Evolutionary conservation across 225 moss, liverwort and hornwort species (phyloP), one percentile per base, ranked within the genome.

Genomic region (Polytrichum formosum): DNA sequence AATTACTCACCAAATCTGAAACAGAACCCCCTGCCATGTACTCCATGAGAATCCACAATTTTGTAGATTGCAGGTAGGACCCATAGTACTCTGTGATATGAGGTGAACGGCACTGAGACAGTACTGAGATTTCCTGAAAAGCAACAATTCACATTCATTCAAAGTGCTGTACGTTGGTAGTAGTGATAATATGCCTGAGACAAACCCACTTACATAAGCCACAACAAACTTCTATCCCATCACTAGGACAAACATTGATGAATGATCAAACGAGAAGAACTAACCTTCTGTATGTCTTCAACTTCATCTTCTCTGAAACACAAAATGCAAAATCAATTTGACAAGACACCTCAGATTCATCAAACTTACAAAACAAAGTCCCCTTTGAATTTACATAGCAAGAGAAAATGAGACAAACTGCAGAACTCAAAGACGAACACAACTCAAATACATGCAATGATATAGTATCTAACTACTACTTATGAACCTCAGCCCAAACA

Each of bases 1-100:
- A 16, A 13, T 46, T 28, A 69, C 83, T 82, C 74, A 96, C 95
- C 87, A 96, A 80, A 71, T 96, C 93, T 55, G 90, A 91, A 54
- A 97, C 94, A 66, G 97, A 97, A 67, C 97, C 97, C 70, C 97
- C 94, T 66, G 97, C 97, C 97, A 97, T 97, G 75, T 94, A 97
- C 73, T 97, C 97, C 97, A 97, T 97, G 37, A 97, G 87, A 60
- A 97, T 97, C 94, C 94, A 97, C 62, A 97, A 85, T 80, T 88
- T 94, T 55, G 97, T 97, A 68, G 87, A 76, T 75, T 94, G 94
- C 76, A 94, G 84, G 79, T 94, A 97, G 7, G 94, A 97, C 73
- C 97, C 97, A 82, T 94, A 97, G 67, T 97, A 97, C 72, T 97
- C 97, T 4, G 94, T 94, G 56, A 97, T 92, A 72, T 93, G 89